Evolutionary conservation across 192 early-diverging fungal species (phyloP).

Genomic region (Coemansia sp.): DNA sequence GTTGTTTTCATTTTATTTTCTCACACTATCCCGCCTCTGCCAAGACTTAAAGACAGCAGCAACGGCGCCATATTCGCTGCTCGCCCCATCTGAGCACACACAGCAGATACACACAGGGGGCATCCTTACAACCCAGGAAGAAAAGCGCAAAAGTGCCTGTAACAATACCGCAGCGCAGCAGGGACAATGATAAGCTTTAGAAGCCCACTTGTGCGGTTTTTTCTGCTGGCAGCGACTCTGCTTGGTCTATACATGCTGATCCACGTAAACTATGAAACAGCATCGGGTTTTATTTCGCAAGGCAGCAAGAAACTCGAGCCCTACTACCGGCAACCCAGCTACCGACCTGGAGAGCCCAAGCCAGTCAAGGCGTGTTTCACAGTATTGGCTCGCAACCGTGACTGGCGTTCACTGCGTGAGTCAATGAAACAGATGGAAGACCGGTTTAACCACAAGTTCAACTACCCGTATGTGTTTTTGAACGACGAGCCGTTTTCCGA

Average conservation of each 20-base stretch:
- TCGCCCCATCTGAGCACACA: too few species aligned
- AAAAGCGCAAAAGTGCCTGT: too few species aligned
- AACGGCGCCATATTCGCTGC: too few species aligned
- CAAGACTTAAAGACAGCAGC: too few species aligned
- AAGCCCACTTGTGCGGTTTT: slow-evolving; percentile 34
- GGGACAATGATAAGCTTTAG: slow-evolving; percentile 20
- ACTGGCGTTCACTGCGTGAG: slow-evolving; percentile 57
- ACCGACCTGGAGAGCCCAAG: slow-evolving; percentile 27
- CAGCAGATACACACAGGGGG: too few species aligned
- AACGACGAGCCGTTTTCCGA: slow-evolving; percentile 71
- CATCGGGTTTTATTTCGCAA: slow-evolving; percentile 13
- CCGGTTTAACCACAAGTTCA: slow-evolving; percentile 70
- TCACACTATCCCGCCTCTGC: too few species aligned
- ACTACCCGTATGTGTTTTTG: slow-evolving; percentile 82
- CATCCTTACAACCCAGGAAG: too few species aligned
- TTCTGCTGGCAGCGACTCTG: slow-evolving; percentile 21
- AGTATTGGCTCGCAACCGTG: slow-evolving; percentile 65
- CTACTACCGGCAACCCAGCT: slow-evolving; percentile 24
- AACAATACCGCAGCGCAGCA: too few species aligned
- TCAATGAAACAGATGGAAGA: slow-evolving; percentile 72
- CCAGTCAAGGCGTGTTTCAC: slow-evolving; percentile 62
- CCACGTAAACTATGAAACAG: slow-evolving; percentile 34
- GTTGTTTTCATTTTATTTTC: too few species aligned
- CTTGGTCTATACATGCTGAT: slow-evolving; percentile 28
- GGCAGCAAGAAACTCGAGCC: slow-evolving; percentile 6